Evolutionary conservation across 2,329 filamentous ascomycete genomes (phyloP), one percentile per base, ranked within the genome.

Genomic region (Sclerotinia minor): DNA sequence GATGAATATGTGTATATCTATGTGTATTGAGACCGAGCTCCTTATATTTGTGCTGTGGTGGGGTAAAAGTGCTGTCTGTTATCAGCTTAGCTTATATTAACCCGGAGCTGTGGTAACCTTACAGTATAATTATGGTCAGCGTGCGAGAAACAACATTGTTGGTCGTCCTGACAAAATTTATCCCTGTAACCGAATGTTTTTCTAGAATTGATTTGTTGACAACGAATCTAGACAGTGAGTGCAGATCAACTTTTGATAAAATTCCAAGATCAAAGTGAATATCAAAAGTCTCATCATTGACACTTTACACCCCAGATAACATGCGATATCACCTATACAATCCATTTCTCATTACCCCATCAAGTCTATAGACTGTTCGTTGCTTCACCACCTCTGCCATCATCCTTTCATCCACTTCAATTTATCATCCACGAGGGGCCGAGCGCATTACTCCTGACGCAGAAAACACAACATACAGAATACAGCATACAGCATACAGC

Each of bases 401-500:
- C 24, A 45, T 58, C 38, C 24, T 7, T 13, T 21, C 52, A 13
- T 35, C 47, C 35, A 26, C 0, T 11, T 38, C 63, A 44, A 19
- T 57, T 47, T 32, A 45, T 41, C 21, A 21, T 44, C 45, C 38
- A n/a, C 47, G 26, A 29, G 63, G 64, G 71, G 67, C 70, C 71
- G 69, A 72, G 70, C 70, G 70, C 68, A 69, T 65, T 55, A 50
- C 57, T 64, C 63, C 52, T 50, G 63, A 58, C 50, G 26, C 66
- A 44, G 35, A 41, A 50, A 55, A 59, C 52, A 65, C 45, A 44
- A 24, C 45, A 67, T 35, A 35, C 1, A 54, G 21, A 19, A 38
- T 35, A 41, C 38, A 55, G 53, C 29, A 55, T 61, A 67, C 29
- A 29, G 21, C 32, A 38, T 35, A 41, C 38, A 55, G 53, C 29